Evolutionary conservation across 768 basidiomycete species (phyloP).

Genomic region (Leccinum subgranulosum): DNA sequence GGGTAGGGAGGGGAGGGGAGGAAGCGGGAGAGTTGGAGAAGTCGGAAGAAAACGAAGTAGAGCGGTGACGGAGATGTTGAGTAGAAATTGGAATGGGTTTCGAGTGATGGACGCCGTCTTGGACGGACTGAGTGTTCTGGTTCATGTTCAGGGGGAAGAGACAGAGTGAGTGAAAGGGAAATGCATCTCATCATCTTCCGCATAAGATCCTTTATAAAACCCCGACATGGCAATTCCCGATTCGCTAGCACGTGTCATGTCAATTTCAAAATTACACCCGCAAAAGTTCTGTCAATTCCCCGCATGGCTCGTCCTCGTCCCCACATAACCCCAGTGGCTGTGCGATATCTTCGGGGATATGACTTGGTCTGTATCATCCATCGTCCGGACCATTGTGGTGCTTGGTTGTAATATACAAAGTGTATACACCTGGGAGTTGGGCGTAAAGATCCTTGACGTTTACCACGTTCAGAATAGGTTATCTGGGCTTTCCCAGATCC

Average conservation of each 20-base stretch:
- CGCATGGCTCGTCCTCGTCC: not conserved
- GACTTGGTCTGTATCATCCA: not conserved
- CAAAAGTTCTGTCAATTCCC: slow-evolving; percentile 9
- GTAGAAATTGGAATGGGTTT: slow-evolving; percentile 62
- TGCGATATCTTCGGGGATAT: not conserved
- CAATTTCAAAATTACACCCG: slow-evolving; percentile 12
- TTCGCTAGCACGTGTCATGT: slow-evolving; percentile 17
- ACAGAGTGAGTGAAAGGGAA: not conserved
- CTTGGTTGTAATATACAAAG: not conserved
- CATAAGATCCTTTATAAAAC: slow-evolving; percentile 18
- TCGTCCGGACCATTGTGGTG: not conserved
- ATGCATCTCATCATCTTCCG: not conserved
- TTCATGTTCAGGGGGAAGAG: slow-evolving; percentile 14
- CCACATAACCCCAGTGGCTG: not conserved
- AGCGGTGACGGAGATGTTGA: slow-evolving; percentile 49
- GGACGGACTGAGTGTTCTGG: slow-evolving; percentile 1
- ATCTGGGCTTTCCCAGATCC: slow-evolving; percentile 24
- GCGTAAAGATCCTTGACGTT: slow-evolving; percentile 12
- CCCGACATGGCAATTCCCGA: slow-evolving; percentile 29
- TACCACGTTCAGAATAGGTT: slow-evolving; percentile 9
- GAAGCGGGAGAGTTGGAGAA: slow-evolving; percentile 56
- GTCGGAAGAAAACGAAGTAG: slow-evolving; percentile 59
- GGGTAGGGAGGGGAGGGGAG: slow-evolving; percentile 51
- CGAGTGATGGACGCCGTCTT: slow-evolving; percentile 46
- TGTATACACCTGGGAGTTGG: not conserved